These are phyloP conservation scores for Chernovozyma sophiae-reginae DNA, from an alignment of 1,139 yeast species.

Conservation along the genomic window DNA sequence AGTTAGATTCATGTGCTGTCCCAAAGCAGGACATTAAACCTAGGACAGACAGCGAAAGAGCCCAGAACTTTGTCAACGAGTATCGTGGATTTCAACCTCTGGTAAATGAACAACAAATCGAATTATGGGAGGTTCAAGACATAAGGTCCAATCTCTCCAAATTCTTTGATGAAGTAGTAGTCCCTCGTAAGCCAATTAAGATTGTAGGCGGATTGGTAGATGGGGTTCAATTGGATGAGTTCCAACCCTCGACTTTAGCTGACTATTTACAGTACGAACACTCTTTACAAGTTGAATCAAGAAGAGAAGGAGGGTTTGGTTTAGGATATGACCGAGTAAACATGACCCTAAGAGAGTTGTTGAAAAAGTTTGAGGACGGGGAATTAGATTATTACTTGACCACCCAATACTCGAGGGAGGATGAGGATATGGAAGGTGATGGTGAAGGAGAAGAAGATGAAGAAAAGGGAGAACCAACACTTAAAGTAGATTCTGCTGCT, in stretches of 20 bases:
- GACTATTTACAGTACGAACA: slow-evolving; percentile 27
- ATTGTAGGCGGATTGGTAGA: slow-evolving; percentile 19
- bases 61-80: too few species aligned
- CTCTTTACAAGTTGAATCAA: slow-evolving; percentile 52
- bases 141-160: slow-evolving; percentile 7
- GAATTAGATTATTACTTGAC: slow-evolving; percentile 53
- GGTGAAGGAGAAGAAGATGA: slow-evolving; percentile 10
- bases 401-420: slow-evolving; percentile 49
- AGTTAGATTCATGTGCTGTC: too few species aligned
- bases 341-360: slow-evolving; percentile 46
- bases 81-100: slow-evolving; percentile 10
- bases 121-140: slow-evolving; percentile 9
- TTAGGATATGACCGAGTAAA: slow-evolving; percentile 50
- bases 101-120: slow-evolving; percentile 8
- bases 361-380: slow-evolving; percentile 35
- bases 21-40: too few species aligned
- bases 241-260: slow-evolving; percentile 33
- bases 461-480: slow-evolving; percentile 9
- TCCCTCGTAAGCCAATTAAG: slow-evolving; percentile 35
- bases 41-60: too few species aligned
- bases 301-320: slow-evolving; percentile 60
- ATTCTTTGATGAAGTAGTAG: slow-evolving; percentile 28
- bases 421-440: slow-evolving; percentile 14
- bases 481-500: background rate
- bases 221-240: slow-evolving; percentile 21